phyloP scores from a whole-genome alignment of 176 grass and related monocot genomes.

The Eremochloa ophiuroides region DNA sequence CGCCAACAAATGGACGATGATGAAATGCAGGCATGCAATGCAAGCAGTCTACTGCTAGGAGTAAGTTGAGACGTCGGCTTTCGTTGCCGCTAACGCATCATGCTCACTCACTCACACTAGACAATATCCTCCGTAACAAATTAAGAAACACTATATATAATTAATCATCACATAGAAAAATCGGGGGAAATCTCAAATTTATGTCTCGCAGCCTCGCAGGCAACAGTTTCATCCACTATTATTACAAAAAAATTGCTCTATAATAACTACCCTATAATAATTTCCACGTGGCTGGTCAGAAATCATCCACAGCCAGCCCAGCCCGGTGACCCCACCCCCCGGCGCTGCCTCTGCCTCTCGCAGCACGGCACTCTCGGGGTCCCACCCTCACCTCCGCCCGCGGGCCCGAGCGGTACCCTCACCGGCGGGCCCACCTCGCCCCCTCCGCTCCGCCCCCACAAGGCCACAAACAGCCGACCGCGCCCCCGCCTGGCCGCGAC shows the following conservation, averaged over 20 bases:
- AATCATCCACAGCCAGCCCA: not conserved
- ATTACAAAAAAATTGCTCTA: not conserved
- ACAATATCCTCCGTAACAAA: not conserved
- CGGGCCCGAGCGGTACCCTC: conserved; percentile 4
- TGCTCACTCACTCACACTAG: not conserved
- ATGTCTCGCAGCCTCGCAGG: not conserved
- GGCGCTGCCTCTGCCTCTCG: not conserved
- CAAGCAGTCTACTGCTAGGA: too few relatives aligned
- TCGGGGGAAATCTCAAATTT: rapidly evolving
- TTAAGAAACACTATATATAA: not conserved
- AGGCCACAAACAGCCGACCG: conserved; percentile 47
- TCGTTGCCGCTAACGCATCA: not conserved
- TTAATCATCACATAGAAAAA: not conserved
- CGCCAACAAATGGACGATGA: not conserved
- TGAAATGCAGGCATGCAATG: not conserved
- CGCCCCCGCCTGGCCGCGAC: conserved; percentile 29
- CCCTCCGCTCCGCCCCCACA: not conserved
- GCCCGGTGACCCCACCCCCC: not conserved
- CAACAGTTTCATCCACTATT: not conserved
- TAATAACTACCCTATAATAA: not conserved
- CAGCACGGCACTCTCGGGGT: not conserved
- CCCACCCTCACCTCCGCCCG: not conserved
- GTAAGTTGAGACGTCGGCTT: not conserved
- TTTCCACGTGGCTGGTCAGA: conserved; percentile 36
- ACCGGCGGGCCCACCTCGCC: conserved; percentile 21